phyloP scores from a whole-genome alignment of 768 basidiomycete genomes.

The Hygrophoropsis aurantiaca region DNA sequence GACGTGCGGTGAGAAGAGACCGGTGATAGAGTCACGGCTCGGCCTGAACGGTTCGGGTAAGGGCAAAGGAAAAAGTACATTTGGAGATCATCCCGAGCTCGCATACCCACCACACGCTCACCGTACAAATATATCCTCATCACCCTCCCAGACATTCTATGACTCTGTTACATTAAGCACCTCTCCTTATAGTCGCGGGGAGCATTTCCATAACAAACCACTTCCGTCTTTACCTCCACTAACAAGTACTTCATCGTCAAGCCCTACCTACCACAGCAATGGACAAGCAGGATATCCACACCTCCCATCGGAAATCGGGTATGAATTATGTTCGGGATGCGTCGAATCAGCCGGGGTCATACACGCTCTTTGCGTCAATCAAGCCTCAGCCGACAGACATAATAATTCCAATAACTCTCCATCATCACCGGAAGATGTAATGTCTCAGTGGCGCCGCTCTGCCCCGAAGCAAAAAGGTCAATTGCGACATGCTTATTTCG shows the following conservation, averaged over 20 bases:
- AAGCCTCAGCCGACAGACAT: slow-evolving; percentile 37
- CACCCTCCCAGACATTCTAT: slow-evolving; percentile 16
- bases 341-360: slow-evolving; percentile 74
- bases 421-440: slow-evolving; percentile 54
- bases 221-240: slow-evolving; percentile 41
- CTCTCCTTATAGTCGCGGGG: slow-evolving; percentile 13
- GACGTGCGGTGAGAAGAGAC: slow-evolving; percentile 79
- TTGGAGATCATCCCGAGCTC: slow-evolving; percentile 15
- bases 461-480: slow-evolving; percentile 74
- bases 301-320: slow-evolving; percentile 43
- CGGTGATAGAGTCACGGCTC: slow-evolving; percentile 28
- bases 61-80: slow-evolving; percentile 46
- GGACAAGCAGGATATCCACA: slow-evolving; percentile 3
- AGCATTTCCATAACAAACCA: slow-evolving; percentile 37
- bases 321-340: slow-evolving; percentile 83
- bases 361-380: slow-evolving; percentile 68
- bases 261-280: slow-evolving; percentile 9
- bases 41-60: slow-evolving; percentile 27
- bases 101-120: slow-evolving; percentile 38
- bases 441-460: slow-evolving; percentile 62
- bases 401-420: slow-evolving; percentile 31
- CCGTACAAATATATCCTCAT: slow-evolving; percentile 20
- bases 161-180: slow-evolving; percentile 15
- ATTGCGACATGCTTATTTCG: slow-evolving; percentile 79
- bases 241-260: slow-evolving; percentile 23